A percentile compares a stretch with the other conserved stretches of the same genome.
phyloP scores from a whole-genome alignment of 2,329 filamentous ascomycete genomes.

The Aspergillus chevalieri region DNA sequence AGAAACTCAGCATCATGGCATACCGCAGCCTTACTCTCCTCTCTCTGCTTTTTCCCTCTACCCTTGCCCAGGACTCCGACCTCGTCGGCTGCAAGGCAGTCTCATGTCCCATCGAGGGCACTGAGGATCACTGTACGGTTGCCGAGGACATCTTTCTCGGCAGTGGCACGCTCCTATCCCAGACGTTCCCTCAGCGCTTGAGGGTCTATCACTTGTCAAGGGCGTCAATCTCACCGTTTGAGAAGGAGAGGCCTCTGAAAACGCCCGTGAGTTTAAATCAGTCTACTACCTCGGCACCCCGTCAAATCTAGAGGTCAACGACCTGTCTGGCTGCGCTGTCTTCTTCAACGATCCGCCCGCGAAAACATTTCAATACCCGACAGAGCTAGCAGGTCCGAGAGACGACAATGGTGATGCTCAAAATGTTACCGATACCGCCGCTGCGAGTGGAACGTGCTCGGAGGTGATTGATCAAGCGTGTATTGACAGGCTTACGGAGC shows the following conservation, averaged over 20 bases:
- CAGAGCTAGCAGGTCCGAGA: neutral
- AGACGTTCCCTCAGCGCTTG: conserved; percentile 3
- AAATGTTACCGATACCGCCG: conserved; percentile 1
- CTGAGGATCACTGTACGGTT: conserved; percentile 7
- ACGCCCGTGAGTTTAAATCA: conserved; percentile 6
- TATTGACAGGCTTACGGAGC: conserved; percentile 8
- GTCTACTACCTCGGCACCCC: conserved; percentile 13
- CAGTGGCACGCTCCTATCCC: conserved; percentile 6
- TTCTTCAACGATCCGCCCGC: conserved; percentile 11
- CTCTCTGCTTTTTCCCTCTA: too few species aligned
- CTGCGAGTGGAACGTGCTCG: conserved; percentile 7
- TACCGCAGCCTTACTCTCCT: too few species aligned
- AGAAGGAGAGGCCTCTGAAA: neutral
- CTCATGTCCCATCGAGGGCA: conserved; percentile 4
- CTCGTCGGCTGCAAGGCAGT: conserved; percentile 9
- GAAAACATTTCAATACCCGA: conserved; percentile 1
- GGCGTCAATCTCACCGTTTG: conserved; percentile 4
- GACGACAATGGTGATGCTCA: neutral
- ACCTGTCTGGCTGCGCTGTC: conserved; percentile 11
- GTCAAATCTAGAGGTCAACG: neutral
- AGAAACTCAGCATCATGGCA: too few species aligned
- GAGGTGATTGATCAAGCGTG: conserved; percentile 10
- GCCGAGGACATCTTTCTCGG: conserved; percentile 6
- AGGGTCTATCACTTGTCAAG: conserved; percentile 11
- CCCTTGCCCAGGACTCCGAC: neutral